Evolutionary conservation across 371 early-diverging fungal genomes (phyloP), one percentile per base, ranked within the genome.

Genomic region (Lichtheimia hyalospora): DNA sequence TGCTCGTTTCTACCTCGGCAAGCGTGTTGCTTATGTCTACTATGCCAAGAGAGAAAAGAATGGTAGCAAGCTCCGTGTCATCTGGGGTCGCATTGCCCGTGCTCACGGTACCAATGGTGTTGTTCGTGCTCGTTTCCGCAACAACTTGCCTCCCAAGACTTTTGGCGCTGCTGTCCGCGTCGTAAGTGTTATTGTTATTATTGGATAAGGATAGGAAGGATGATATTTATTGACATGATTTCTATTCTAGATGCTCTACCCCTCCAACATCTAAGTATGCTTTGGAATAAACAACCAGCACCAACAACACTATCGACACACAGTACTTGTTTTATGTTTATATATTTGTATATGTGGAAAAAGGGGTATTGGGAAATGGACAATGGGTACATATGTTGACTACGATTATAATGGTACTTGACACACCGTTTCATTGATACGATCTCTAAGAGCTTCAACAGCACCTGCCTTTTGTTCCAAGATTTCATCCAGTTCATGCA

Each of bases 71-170:
- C 83, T 95, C 84, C 91, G 97, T 74, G 92, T 91, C 75, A 94
- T 97, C 87, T 98, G 97, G 97, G 98, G 98, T 68, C 89, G 92
- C 66, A 83, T 97, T 79, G 90, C 94, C 69, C 91, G 97, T 69
- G 63, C 92, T 71, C 98, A 98, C 83, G 98, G 98, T 67, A 96
- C 89, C 82, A 89, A 89, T 65, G 98, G 98, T 69, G 92, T 91
- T 59, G 98, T 97, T 68, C 89, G 93, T 79, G 99, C 98, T 68
- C 93, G 92, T 82, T 98, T 97, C 92, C 85, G 90, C 81, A 86
- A 84, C 81, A 96, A 96, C 92, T 87, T 98, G 71, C 97, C 97
- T 60, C 91, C 97, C 75, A 88, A 88, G 84, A 80, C 89, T 64
- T 92, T 97, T 79, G 97, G 97, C 75, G 90, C 95, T 64, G 76